These are phyloP conservation scores for Platanus orientalis DNA, from an alignment of 164 flowering plant species.

Conservation along the genomic window DNA sequence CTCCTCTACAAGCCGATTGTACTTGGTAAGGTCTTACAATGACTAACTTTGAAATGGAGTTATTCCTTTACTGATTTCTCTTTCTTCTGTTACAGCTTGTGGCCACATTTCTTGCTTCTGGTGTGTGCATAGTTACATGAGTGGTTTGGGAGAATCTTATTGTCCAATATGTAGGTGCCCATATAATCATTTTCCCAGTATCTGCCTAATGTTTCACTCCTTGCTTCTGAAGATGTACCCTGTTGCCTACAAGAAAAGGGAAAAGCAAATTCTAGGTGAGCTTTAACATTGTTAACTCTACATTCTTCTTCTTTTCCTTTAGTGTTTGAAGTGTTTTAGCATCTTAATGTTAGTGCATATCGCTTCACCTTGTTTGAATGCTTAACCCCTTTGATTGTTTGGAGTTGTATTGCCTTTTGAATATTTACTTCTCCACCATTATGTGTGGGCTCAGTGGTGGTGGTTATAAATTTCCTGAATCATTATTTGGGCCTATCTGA, in stretches of 20 bases:
- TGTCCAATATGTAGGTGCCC: slow-evolving; percentile 75
- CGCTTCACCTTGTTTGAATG: no score
- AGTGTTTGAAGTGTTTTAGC: no score
- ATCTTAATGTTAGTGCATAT: no score
- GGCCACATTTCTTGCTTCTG: slow-evolving; percentile 93
- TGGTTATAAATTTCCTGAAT: neutral
- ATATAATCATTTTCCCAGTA: slow-evolving; percentile 65
- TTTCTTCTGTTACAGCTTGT: slow-evolving; percentile 51
- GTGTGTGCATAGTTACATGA: slow-evolving; percentile 76
- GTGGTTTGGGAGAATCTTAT: slow-evolving; percentile 32
- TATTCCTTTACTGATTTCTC: neutral
- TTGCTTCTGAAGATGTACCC: slow-evolving; percentile 71
- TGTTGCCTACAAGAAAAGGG: slow-evolving; percentile 54
- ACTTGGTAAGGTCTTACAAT: slow-evolving; percentile 40
- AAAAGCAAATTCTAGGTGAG: slow-evolving; percentile 52
- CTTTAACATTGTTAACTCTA: neutral
- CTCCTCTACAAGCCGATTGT: slow-evolving; percentile 84
- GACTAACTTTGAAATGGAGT: neutral
- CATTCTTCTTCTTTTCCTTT: no score
- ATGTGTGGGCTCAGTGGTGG: neutral
- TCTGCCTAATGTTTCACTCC: slow-evolving; percentile 65
- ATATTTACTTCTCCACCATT: neutral
- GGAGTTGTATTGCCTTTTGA: no score
- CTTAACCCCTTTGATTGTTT: no score
- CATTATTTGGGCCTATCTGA: neutral